Evolutionary conservation across 306 rosid genomes (phyloP), one percentile per base, ranked within the genome.

Genomic region (Mimosa pudica): DNA sequence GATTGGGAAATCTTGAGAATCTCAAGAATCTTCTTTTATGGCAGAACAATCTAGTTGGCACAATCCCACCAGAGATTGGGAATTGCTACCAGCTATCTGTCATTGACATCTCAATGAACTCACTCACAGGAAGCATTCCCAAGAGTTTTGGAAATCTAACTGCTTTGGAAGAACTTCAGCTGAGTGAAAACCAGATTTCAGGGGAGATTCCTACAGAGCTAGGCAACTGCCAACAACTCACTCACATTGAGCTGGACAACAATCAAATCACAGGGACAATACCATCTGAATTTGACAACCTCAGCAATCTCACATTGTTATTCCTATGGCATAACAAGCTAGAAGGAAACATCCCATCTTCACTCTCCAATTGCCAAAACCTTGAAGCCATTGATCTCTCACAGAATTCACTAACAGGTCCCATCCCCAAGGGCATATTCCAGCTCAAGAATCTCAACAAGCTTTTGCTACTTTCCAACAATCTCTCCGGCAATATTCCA

Each of bases 241-340:
- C 86, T 0, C 88, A 76, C 38, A 82, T 87, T 17, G 90, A 87
- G 81, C 71, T 85, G 24, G 88, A 88, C 70, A 88, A 87, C 64
- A 90, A 88, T 46, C 87, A 85, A 60, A 71, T 90, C 75, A 45
- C 86, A 5, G 90, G 92, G 24, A 75, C 85, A 58, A 86, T 90
- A 9, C 92, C 94, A 18, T 41, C 65, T 17, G 90, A 90, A 80
- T 38, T 90, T 74, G 92, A 89, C 47, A 80, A 80, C 69, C 79
- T 90, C 33, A 35, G 79, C 8, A 85, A 88, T 73, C 85, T 86
- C 8, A 83, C 87, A 4, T 48, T 86, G 74, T 79, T 90, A 7
- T 90, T 77, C 77, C 32, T 90, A 73, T 90, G 92, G 92, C 82
- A 86, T 24, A 90, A 90, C 77, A 83, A 77, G 86, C 92, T 90